Evolutionary conservation across 108 stramenopile genomes (phyloP), one percentile per base, ranked within the genome.

Genomic region (Discostella pseudostelligera): DNA sequence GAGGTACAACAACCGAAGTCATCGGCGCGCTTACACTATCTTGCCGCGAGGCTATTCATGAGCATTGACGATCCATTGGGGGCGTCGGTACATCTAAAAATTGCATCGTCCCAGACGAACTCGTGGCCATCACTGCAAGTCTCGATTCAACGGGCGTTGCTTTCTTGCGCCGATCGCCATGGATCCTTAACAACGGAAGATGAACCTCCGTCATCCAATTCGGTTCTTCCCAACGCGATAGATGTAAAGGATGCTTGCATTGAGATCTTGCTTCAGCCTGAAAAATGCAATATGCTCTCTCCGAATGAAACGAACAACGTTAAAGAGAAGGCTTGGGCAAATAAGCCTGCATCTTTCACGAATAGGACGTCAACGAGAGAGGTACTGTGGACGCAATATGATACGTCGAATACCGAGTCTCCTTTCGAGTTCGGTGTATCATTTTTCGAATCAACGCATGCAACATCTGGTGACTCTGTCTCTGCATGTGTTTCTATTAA

Each of bases 351-450:
- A 0, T 49, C 46, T 1, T 17, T 32, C 45, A 37, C 4, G 19
- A 53, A 40, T 12, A 21, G 3, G 29, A 0, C 22, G 12, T 29
- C 7, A 19, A 32, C 20, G 20, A 62, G 45, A 56, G 67, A 62
- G 35, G 55, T 79, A 12, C 20, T 70, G 8, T 79, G 78, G 74
- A 70, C 20, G 13, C 68, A 65, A 20, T 68, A 74, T 39, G 68
- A 70, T 29, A 24, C 48, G 3, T 54, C 42, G 11, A 16, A 37
- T 7, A 13, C 68, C 24, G 59, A 58, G 46, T 72, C 85, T 16
- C 91, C 91, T 2, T 83, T 93, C 56, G 83, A 84, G 9, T 93
- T 93, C 53, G 63, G 72, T 22, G 69, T 88, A 9, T 83, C 85
- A 7, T 93, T 89, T 69, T 84, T 86, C 3, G 17, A 55, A 8